These are phyloP conservation scores for Carex kokanica DNA, from an alignment of 176 grass and related monocot genomes.

Conservation along the genomic window DNA sequence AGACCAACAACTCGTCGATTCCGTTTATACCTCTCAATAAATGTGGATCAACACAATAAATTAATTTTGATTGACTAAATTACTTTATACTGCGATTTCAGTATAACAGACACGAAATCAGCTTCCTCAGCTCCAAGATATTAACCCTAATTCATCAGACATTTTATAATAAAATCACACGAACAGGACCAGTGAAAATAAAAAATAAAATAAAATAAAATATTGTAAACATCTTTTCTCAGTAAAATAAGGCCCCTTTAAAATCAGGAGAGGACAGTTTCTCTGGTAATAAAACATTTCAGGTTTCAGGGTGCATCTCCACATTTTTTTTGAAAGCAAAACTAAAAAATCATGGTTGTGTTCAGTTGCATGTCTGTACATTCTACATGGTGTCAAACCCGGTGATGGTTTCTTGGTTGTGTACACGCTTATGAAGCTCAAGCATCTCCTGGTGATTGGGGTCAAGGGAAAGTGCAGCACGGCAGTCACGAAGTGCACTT, in stretches of 20 bases:
- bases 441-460: conserved; percentile 93
- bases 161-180: background rate
- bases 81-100: background rate
- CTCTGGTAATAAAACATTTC: conserved; percentile 6
- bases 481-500: conserved; percentile 66
- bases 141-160: background rate
- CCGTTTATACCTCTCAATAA: background rate
- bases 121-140: background rate
- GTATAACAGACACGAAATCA: background rate
- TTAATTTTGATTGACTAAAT: background rate
- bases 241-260: background rate
- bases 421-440: conserved; percentile 80
- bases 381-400: conserved; percentile 24
- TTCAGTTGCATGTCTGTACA: background rate
- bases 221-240: background rate
- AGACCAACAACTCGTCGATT: background rate
- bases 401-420: conserved; percentile 74
- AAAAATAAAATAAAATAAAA: background rate
- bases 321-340: too few relatives aligned
- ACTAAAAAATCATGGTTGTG: background rate
- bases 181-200: background rate
- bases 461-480: conserved; percentile 75
- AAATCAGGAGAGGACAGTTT: conserved; percentile 1
- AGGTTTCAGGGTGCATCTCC: too few relatives aligned
- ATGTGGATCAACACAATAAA: background rate